Percentiles rank a stretch among this genome's conserved stretches.
Evolutionary conservation across 2,329 filamentous ascomycete genomes (phyloP).

Genomic region (Penicillium oxalicum): DNA sequence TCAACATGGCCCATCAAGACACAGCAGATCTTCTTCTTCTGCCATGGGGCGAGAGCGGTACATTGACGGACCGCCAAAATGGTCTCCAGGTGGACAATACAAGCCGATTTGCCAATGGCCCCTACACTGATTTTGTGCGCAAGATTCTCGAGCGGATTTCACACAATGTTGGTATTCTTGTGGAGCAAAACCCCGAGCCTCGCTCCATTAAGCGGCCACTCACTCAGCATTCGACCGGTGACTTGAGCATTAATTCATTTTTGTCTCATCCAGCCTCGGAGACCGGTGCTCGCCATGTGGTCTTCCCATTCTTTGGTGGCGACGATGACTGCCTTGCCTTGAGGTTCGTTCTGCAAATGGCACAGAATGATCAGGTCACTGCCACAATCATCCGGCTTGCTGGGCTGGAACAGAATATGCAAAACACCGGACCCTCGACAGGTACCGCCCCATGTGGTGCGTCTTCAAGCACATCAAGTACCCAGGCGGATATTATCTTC

Average conservation of each 20-base stretch:
- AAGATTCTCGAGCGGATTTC: slow-evolving; percentile 57
- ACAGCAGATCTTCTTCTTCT: slow-evolving; percentile 70
- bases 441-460: not conserved
- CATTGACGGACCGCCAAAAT: slow-evolving; percentile 60
- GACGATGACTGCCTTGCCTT: slow-evolving; percentile 75
- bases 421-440: slow-evolving; percentile 7
- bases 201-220: slow-evolving; percentile 21
- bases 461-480: not conserved
- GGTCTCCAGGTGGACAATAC: slow-evolving; percentile 48
- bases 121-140: slow-evolving; percentile 70
- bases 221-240: slow-evolving; percentile 45
- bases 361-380: slow-evolving; percentile 69
- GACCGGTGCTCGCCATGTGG: slow-evolving; percentile 70
- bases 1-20: slow-evolving; percentile 63
- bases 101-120: slow-evolving; percentile 52
- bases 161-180: slow-evolving; percentile 69
- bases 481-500: slow-evolving; percentile 47
- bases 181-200: slow-evolving; percentile 63
- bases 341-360: slow-evolving; percentile 75
- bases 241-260: slow-evolving; percentile 55
- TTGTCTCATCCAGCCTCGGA: slow-evolving; percentile 55
- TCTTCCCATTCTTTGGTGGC: slow-evolving; percentile 81
- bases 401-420: slow-evolving; percentile 6
- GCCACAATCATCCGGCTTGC: slow-evolving; percentile 65
- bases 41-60: slow-evolving; percentile 83